Percentiles rank a stretch among this genome's conserved stretches.
Evolutionary conservation across 371 early-diverging fungal genomes (phyloP).

Genomic region (Mortierella sp.): DNA sequence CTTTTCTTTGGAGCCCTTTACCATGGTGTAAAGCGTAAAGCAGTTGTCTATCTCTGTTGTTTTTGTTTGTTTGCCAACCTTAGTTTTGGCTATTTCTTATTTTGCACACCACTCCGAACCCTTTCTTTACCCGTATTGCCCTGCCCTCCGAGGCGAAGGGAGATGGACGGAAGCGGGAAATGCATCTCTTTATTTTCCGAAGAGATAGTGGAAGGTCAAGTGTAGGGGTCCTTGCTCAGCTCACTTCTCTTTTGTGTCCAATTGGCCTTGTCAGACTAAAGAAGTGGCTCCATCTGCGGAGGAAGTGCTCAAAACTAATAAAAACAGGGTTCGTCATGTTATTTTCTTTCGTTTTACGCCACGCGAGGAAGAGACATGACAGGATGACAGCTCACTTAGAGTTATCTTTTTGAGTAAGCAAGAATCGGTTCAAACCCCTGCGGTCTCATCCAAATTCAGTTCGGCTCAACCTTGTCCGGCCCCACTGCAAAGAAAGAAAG

Average conservation of each 20-base stretch:
- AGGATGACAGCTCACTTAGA: background rate
- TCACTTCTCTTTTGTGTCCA: background rate
- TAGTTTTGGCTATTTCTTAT: background rate
- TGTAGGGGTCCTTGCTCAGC: background rate
- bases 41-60: background rate
- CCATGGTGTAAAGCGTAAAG: conserved; percentile 1
- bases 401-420: background rate
- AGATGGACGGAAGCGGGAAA: background rate
- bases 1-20: background rate
- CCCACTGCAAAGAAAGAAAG: background rate
- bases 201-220: background rate
- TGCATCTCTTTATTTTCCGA: background rate
- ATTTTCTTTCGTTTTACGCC: background rate
- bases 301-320: background rate
- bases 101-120: conserved; percentile 1
- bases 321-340: background rate
- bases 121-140: background rate
- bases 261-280: background rate
- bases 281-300: background rate
- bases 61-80: background rate
- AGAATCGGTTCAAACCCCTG: background rate
- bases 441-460: background rate
- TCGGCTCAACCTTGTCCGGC: background rate
- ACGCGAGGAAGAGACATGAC: background rate
- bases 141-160: background rate